phyloP scores from a whole-genome alignment of 257 asterid species.

The Nicotiana paniculata region DNA sequence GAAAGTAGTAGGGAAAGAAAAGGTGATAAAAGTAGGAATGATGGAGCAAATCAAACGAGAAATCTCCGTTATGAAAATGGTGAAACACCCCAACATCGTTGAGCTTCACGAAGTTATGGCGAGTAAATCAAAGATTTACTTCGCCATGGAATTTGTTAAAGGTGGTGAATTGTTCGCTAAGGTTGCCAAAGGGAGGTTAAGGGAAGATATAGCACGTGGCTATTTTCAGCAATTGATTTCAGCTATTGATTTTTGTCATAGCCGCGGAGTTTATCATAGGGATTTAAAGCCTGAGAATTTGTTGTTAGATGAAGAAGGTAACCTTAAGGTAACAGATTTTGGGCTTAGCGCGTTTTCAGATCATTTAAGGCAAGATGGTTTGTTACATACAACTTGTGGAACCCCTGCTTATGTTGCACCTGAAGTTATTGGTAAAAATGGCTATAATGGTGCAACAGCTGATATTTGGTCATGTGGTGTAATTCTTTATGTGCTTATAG shows the following conservation, averaged over 20 bases:
- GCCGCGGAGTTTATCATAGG: constrained; percentile 64
- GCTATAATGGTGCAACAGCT: constrained; percentile 57
- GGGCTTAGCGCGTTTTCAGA: constrained; percentile 59
- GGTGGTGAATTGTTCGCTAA: constrained; percentile 65
- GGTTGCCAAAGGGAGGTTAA: constrained; percentile 39
- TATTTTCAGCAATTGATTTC: constrained; percentile 68
- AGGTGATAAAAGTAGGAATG: constrained; percentile 62
- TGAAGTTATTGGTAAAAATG: constrained; percentile 59
- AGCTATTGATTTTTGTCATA: constrained; percentile 66
- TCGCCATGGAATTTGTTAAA: constrained; percentile 61
- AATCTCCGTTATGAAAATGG: constrained; percentile 71
- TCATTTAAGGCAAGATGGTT: constrained; percentile 54
- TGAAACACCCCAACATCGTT: constrained; percentile 62
- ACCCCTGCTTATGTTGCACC: constrained; percentile 75
- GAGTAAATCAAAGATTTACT: constrained; percentile 53
- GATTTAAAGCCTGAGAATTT: constrained; percentile 67
- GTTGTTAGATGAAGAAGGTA: constrained; percentile 52
- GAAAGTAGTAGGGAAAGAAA: constrained; percentile 64
- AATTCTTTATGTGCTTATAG: constrained; percentile 46
- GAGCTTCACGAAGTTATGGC: constrained; percentile 74
- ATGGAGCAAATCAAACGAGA: constrained; percentile 77
- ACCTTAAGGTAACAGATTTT: constrained; percentile 58
- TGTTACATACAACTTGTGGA: constrained; percentile 68
- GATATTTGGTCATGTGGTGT: constrained; percentile 81
- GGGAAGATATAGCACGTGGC: constrained; percentile 45